These are phyloP conservation scores for Desmodesmus armatus DNA, from an alignment of 139 green algal genomes.

Conservation along the genomic window DNA sequence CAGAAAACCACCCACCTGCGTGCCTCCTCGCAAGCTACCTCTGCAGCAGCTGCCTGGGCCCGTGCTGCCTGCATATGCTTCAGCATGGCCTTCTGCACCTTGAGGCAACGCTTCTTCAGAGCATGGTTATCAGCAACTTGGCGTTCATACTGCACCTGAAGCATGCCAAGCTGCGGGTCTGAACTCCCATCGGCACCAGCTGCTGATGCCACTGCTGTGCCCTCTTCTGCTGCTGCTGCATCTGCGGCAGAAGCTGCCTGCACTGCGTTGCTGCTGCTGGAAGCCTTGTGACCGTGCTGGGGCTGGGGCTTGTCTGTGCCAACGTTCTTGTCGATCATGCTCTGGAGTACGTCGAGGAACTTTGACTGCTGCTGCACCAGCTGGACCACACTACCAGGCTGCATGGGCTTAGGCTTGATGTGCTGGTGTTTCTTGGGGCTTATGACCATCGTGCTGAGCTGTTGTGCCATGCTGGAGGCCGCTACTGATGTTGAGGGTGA, in stretches of 20 bases:
- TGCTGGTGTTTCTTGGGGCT: not conserved
- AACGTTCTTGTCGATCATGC: not conserved
- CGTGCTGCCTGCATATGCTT: conserved; percentile 18
- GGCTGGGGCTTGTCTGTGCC: not conserved
- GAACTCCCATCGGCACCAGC: not conserved
- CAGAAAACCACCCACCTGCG: conserved; percentile 1
- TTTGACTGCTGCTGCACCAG: conserved; percentile 32
- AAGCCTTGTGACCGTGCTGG: too few relatives aligned
- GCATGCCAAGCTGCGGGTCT: not conserved
- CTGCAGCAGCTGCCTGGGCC: conserved; percentile 25
- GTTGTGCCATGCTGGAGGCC: too few relatives aligned
- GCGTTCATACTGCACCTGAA: not conserved
- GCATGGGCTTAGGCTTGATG: not conserved
- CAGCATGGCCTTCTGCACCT: conserved; percentile 32
- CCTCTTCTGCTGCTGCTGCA: not conserved
- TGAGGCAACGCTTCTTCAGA: conserved; percentile 11
- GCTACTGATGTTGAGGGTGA: not conserved
- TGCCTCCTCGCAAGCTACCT: conserved; percentile 11
- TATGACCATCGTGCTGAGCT: too few relatives aligned
- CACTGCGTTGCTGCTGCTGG: not conserved
- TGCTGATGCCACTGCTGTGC: not conserved
- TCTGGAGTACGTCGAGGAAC: conserved; percentile 25
- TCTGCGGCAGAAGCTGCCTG: not conserved
- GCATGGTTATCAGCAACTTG: conserved; percentile 10
- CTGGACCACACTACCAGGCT: not conserved